A percentile compares a stretch with the other conserved stretches of the same genome.
Conservation (phyloP, 2,329 filamentous ascomycete genomes). For the Boeremia exigua region DNA sequence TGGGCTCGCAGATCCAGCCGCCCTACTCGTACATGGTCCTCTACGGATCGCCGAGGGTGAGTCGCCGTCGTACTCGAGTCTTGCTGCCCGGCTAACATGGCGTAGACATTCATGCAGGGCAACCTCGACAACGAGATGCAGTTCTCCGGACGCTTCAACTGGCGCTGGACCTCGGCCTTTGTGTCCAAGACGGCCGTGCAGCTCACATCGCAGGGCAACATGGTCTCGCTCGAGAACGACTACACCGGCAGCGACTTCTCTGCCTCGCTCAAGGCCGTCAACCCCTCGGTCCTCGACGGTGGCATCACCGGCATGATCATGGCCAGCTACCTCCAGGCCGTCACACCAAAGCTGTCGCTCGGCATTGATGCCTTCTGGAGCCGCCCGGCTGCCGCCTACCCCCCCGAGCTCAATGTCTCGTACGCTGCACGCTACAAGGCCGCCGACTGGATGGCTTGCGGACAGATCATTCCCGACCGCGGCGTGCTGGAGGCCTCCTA, state of each 20-base stretch:
- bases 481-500: conserved; percentile 83
- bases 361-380: conserved; percentile 96
- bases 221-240: conserved; percentile 94
- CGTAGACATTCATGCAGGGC: conserved; percentile 90
- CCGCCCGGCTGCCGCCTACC: conserved; percentile 79
- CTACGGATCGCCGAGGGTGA: conserved; percentile 90
- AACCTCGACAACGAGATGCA: conserved; percentile 92
- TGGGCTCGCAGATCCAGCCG: conserved; percentile 86
- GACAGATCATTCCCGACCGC: conserved; percentile 87
- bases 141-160: conserved; percentile 89
- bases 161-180: conserved; percentile 79
- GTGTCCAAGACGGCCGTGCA: conserved; percentile 89
- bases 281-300: conserved; percentile 92
- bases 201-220: conserved; percentile 83
- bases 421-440: conserved; percentile 93
- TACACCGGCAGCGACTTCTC: conserved; percentile 94
- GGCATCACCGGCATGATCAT: conserved; percentile 94
- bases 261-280: conserved; percentile 89
- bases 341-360: conserved; percentile 85
- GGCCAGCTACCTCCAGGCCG: conserved; percentile 90
- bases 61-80: conserved; percentile 40
- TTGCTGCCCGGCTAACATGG: conserved; percentile 27
- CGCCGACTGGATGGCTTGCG: conserved; percentile 89
- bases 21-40: conserved; percentile 95
- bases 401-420: conserved; percentile 88